These are phyloP conservation scores for Nigrospora oryzae DNA, from an alignment of 2,329 filamentous ascomycete genomes.

Conservation along the genomic window DNA sequence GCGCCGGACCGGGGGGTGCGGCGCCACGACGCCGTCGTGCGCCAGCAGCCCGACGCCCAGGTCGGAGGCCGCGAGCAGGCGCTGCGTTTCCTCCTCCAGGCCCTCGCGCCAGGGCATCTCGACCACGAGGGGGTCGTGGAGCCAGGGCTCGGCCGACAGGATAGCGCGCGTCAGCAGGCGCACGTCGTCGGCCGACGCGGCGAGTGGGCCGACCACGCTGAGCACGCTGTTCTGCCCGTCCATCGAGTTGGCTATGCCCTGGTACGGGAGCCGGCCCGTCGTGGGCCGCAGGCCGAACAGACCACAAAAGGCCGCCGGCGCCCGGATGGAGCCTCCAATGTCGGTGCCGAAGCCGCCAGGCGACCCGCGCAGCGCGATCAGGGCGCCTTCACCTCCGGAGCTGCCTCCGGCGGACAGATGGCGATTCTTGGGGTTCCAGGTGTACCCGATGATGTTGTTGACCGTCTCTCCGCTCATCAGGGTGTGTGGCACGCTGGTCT, in stretches of 20 bases:
- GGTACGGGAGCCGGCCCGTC: constrained; percentile 21
- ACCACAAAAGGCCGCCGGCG: constrained; percentile 21
- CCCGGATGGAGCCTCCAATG: constrained; percentile 21
- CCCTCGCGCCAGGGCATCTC: constrained; percentile 25
- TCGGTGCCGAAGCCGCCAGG: constrained; percentile 26
- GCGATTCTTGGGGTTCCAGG: constrained; percentile 29
- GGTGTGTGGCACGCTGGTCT: constrained; percentile 21
- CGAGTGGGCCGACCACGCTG: constrained; percentile 23
- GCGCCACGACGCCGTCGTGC: constrained; percentile 21
- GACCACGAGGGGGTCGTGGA: constrained; percentile 23
- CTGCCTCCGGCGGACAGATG: constrained; percentile 30
- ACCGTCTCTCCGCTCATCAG: constrained; percentile 4
- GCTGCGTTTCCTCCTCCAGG: constrained; percentile 14
- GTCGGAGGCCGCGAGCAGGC: constrained; percentile 9
- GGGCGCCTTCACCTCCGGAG: constrained; percentile 31
- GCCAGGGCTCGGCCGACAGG: constrained; percentile 23
- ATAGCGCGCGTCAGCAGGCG: constrained; percentile 17
- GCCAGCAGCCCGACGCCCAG: constrained; percentile 23
- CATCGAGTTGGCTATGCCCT: constrained; percentile 22
- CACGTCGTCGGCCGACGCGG: constrained; percentile 13
- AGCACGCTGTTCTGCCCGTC: constrained; percentile 23
- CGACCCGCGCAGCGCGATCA: constrained; percentile 23
- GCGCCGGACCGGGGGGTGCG: constrained; percentile 26
- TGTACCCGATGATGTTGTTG: constrained; percentile 30
- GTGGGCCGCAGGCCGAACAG: constrained; percentile 20